Evolutionary conservation across 345 rosid species (phyloP).

Genomic region (Dovyalis caffra): DNA sequence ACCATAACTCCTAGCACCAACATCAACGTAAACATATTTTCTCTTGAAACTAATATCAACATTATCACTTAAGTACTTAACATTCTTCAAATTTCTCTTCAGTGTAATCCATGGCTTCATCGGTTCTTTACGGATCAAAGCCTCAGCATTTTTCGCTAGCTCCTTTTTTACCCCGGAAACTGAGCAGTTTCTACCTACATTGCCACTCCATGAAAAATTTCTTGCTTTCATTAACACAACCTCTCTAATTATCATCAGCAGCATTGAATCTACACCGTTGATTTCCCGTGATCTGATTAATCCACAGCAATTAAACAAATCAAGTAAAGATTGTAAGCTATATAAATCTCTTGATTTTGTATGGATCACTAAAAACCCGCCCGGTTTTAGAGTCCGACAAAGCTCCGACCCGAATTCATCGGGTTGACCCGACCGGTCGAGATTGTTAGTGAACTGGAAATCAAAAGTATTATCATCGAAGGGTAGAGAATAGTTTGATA

Average conservation of each 20-base stretch:
- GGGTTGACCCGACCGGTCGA: conserved; percentile 58
- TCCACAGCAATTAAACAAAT: conserved; percentile 77
- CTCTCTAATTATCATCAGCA: conserved; percentile 60
- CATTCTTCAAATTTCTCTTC: conserved; percentile 70
- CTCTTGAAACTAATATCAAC: conserved; percentile 87
- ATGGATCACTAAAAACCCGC: conserved; percentile 80
- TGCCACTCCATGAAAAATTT: conserved; percentile 28
- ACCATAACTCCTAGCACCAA: conserved; percentile 90
- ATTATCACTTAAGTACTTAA: conserved; percentile 72
- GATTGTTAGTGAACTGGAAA: conserved; percentile 67
- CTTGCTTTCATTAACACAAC: conserved; percentile 51
- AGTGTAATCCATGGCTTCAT: conserved; percentile 89
- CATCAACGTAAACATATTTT: conserved; percentile 84
- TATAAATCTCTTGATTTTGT: conserved; percentile 80
- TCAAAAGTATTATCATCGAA: conserved; percentile 59
- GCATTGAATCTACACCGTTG: conserved; percentile 55
- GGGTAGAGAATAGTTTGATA: conserved; percentile 55
- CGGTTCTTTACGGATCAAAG: conserved; percentile 68
- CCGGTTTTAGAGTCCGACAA: conserved; percentile 70
- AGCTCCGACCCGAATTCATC: conserved; percentile 69
- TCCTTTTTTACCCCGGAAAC: conserved; percentile 60
- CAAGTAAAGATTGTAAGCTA: conserved; percentile 90
- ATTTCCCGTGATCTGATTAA: conserved; percentile 63
- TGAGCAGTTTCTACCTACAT: conserved; percentile 43
- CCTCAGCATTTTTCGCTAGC: conserved; percentile 68